phyloP scores from a whole-genome alignment of 2,329 filamentous ascomycete species.

The Aspergillus pseudotamarii region DNA sequence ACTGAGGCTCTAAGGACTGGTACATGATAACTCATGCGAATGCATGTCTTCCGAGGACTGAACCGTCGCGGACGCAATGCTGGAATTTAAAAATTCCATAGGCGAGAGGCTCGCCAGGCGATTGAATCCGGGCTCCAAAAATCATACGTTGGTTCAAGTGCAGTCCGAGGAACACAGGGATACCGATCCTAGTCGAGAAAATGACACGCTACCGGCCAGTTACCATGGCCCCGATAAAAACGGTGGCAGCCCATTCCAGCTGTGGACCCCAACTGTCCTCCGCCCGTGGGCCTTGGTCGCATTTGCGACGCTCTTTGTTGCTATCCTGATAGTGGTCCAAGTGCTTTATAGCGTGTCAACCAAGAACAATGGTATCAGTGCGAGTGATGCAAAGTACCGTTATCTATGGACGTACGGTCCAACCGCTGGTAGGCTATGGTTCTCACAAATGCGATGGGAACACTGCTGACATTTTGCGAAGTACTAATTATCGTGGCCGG shows the following conservation, averaged over 20 bases:
- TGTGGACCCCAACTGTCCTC: constrained; percentile 1
- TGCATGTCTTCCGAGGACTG: neutral
- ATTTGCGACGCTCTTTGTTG: constrained; percentile 10
- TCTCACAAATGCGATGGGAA: neutral
- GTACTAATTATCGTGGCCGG: constrained; percentile 12
- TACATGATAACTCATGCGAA: neutral
- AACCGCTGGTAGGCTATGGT: constrained; percentile 1
- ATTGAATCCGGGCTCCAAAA: neutral
- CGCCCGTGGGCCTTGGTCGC: neutral
- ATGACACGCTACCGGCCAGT: neutral
- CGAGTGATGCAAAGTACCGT: constrained; percentile 2
- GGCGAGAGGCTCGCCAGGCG: neutral
- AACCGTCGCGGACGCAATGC: neutral
- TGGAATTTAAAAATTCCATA: neutral
- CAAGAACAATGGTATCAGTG: neutral
- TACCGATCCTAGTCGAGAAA: neutral
- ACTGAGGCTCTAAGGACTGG: neutral
- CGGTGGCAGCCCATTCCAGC: neutral
- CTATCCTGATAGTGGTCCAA: neutral
- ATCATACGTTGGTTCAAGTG: neutral
- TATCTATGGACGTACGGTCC: constrained; percentile 12
- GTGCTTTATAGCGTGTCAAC: constrained; percentile 5
- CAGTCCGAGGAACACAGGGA: neutral
- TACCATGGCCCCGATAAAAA: neutral
- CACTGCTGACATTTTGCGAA: neutral